Base-by-base conservation (phyloP, 176 grass and related monocot species). In the Poa pratensis region DNA sequence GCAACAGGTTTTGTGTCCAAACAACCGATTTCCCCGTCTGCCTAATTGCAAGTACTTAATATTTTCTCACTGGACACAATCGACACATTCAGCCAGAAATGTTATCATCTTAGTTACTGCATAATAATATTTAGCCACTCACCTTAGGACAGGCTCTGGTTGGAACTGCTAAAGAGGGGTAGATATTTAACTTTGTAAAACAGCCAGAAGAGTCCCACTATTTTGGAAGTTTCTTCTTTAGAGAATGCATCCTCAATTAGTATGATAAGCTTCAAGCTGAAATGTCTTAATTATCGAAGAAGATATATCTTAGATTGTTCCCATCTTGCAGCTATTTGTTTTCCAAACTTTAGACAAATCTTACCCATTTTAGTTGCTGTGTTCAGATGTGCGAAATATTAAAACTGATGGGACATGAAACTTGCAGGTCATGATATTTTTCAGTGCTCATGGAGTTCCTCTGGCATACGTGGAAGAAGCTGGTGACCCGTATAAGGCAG, bases 401-500 rank as follows among this genome's bases (percentile, higher is more conserved):
- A 34, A 51, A 26, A 65, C 39, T 85, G 65, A 85, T 68, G 49
- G 49, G 67, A 65, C 46, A 84, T 87, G 68, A 66, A 40, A 82
- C 60, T 89, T 84, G 74, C 77, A 96, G 96, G 96, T 91, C 55
- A 96, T 92, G 96, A 89, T 99, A 89, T 99, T 99, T 94, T 99
- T 99, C 91, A 99, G 96, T 90, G 96, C 96, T 87, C 96, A 99
- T 86, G 96, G 96, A 80, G 96, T 99, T 48, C 96, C 96, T 68
- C 75, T 99, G 58, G 96, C 96, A 73, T 99, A 99, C 78, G 96
- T 99, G 52, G 93, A 99, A 89, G 93, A 96, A 96, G 96, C 96
- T 77, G 96, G 96, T 30, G 96, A 98, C 78, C 96, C 96, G 24
- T 98, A 95, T 89, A 98, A 98, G 94, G 93, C 93, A 82, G 93